Conservation (phyloP, 257 asterid species). For the Hygrophila difformis region DNA sequence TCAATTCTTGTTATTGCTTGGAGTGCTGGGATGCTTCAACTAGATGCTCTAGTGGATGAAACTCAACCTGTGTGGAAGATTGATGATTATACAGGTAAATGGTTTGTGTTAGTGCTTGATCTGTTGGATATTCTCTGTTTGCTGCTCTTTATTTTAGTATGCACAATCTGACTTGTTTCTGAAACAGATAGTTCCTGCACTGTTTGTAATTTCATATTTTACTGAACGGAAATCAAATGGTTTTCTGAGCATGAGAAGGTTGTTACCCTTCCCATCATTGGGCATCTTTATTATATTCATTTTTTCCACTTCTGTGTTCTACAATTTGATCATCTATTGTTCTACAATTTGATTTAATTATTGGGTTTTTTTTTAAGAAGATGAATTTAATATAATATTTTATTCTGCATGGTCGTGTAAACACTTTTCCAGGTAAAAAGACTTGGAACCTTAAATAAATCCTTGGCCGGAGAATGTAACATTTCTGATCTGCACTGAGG, state of each 20-base stretch:
- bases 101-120: no score
- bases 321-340: no score
- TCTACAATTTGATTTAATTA: constrained; percentile 11
- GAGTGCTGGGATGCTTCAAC: no score
- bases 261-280: constrained; percentile 4
- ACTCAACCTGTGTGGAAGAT: no score
- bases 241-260: constrained; percentile 98
- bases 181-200: constrained; percentile 90
- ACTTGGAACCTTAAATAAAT: no score
- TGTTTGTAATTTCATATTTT: constrained; percentile 95
- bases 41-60: no score
- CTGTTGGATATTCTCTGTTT: no score
- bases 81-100: no score
- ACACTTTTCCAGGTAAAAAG: no score
- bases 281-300: constrained; percentile 8
- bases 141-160: constrained; percentile 13
- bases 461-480: no score
- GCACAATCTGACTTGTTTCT: constrained; percentile 26
- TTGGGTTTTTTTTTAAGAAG: constrained; percentile 9
- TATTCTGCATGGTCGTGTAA: constrained; percentile 52
- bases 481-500: no score
- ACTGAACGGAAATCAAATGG: constrained; percentile 94
- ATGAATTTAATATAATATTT: constrained; percentile 12
- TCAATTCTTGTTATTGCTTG: no score
- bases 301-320: constrained; percentile 6